Evolutionary conservation across 768 basidiomycete genomes (phyloP).

Genomic region (Amyloporia xantha): DNA sequence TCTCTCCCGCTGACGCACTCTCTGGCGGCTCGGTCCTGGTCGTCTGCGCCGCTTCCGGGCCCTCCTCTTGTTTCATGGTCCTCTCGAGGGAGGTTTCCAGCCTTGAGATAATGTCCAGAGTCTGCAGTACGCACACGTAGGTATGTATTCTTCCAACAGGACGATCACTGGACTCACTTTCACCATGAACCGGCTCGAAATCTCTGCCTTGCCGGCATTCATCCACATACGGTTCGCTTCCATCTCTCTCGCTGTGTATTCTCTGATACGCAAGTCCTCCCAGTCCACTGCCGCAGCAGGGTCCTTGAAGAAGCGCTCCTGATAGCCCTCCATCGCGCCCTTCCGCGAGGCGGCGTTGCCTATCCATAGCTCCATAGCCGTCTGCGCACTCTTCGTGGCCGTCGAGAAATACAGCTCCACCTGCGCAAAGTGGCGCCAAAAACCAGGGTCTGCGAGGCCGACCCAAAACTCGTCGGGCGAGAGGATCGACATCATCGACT

Average conservation of each 20-base stretch:
- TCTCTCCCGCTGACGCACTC: neutral
- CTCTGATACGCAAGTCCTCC: slow-evolving; percentile 2
- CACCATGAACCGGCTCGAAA: neutral
- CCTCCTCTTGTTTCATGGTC: neutral
- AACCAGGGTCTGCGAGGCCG: neutral
- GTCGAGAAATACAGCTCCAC: neutral
- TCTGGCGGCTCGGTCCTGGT: neutral
- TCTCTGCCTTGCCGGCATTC: neutral
- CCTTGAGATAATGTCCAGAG: neutral
- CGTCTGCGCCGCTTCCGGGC: neutral
- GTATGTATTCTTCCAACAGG: neutral
- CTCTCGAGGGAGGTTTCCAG: neutral
- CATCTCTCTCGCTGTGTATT: neutral
- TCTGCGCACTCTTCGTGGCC: neutral
- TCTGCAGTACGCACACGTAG: neutral
- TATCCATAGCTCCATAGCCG: neutral
- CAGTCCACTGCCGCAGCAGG: neutral
- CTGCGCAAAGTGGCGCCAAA: neutral
- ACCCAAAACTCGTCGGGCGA: neutral
- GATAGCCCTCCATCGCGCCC: neutral
- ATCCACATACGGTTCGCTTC: neutral
- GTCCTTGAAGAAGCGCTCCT: neutral
- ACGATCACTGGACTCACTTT: neutral
- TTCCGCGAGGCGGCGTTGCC: neutral
- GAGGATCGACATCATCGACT: neutral